A percentile compares a stretch with the other conserved stretches of the same genome.
These are phyloP conservation scores for Beauveria rudraprayagi DNA, from an alignment of 2,329 filamentous ascomycete species.

Conservation along the genomic window DNA sequence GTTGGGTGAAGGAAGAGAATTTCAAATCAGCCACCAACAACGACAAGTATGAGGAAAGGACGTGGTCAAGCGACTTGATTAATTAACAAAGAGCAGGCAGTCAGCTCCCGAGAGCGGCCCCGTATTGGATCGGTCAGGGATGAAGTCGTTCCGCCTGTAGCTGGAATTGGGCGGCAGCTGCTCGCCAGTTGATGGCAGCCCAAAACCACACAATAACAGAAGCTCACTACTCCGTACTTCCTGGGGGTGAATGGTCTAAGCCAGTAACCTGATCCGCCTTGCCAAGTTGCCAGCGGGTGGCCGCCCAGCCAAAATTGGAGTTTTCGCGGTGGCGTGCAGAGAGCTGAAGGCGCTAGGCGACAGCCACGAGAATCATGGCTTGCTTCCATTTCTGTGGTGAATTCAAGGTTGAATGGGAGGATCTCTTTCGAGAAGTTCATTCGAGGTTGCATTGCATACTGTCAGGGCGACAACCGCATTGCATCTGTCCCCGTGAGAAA, in stretches of 20 bases:
- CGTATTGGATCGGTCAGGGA: neutral
- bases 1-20: neutral
- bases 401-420: neutral
- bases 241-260: neutral
- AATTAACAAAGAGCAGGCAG: neutral
- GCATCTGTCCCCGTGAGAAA: neutral
- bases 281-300: neutral
- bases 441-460: neutral
- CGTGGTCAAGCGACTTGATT: neutral
- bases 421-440: neutral
- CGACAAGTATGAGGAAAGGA: neutral
- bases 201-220: neutral
- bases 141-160: neutral
- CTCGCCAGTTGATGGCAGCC: neutral
- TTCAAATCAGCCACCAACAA: neutral
- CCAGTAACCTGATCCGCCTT: conserved; percentile 1
- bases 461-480: neutral
- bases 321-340: conserved; percentile 10
- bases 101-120: conserved; percentile 1
- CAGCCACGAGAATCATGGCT: neutral
- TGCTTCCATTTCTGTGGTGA: neutral
- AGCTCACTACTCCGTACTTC: too few relatives aligned
- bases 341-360: conserved; percentile 11
- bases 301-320: conserved; percentile 4
- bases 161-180: neutral